phyloP scores from a whole-genome alignment of 768 basidiomycete genomes.

The Calvatia gigantea region DNA sequence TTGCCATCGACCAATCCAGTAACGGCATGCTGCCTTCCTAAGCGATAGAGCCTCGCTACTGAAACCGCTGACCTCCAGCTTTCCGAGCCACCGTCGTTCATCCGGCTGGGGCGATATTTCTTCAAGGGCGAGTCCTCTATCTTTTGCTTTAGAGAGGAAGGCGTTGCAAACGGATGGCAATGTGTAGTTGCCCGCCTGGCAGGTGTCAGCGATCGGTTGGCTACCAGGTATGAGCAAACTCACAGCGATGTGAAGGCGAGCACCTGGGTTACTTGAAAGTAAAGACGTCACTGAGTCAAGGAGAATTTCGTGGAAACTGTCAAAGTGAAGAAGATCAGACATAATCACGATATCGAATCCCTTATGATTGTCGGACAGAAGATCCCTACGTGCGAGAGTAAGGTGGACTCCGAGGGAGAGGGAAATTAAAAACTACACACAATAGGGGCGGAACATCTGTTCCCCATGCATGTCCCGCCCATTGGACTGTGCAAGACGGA shows the following conservation, averaged over 20 bases:
- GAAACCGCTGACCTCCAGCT: slow-evolving; percentile 40
- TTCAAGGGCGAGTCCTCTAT: slow-evolving; percentile 43
- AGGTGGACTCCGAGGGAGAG: not conserved
- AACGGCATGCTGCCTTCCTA: slow-evolving; percentile 57
- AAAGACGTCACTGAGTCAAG: slow-evolving; percentile 47
- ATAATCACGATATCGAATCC: slow-evolving; percentile 62
- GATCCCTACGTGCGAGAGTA: slow-evolving; percentile 13
- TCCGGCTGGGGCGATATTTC: slow-evolving; percentile 31
- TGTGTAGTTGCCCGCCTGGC: slow-evolving; percentile 60
- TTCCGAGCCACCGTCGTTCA: slow-evolving; percentile 45
- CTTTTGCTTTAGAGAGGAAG: slow-evolving; percentile 41
- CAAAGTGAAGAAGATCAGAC: slow-evolving; percentile 72
- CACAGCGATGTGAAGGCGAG: slow-evolving; percentile 55
- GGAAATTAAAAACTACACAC: slow-evolving; percentile 32
- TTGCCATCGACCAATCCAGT: slow-evolving; percentile 47
- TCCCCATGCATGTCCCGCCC: slow-evolving; percentile 66
- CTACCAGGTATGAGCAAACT: slow-evolving; percentile 9
- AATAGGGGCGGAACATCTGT: slow-evolving; percentile 39
- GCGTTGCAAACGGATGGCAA: slow-evolving; percentile 43
- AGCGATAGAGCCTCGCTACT: slow-evolving; percentile 42
- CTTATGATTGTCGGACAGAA: slow-evolving; percentile 14
- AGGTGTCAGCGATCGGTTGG: not conserved
- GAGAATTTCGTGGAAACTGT: slow-evolving; percentile 53
- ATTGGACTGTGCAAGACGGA: slow-evolving; percentile 38
- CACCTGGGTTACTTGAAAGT: slow-evolving; percentile 35